Conservation (phyloP, 768 basidiomycete genomes). For the Gyrodon lividus region DNA sequence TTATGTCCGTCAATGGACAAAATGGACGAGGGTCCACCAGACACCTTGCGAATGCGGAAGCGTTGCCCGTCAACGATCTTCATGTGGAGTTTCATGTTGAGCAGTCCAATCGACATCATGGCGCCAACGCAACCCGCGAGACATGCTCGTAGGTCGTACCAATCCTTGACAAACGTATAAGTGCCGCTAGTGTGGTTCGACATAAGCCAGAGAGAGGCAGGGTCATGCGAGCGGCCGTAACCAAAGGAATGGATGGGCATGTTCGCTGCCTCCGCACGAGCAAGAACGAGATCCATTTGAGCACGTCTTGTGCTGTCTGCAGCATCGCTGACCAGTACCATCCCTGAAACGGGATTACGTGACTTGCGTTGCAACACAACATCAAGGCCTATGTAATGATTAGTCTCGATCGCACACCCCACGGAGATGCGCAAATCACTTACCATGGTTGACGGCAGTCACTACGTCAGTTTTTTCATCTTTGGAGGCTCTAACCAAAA, state of each 20-base stretch:
- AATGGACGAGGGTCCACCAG: constrained; percentile 84
- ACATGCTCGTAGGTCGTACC: constrained; percentile 92
- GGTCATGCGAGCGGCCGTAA: constrained; percentile 95
- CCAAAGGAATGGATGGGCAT: constrained; percentile 97
- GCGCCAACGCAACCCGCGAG: constrained; percentile 95
- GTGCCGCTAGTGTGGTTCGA: constrained; percentile 97
- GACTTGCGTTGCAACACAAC: constrained; percentile 92
- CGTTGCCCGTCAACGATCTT: constrained; percentile 86
- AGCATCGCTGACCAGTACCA: constrained; percentile 91
- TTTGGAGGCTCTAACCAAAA: constrained; percentile 68
- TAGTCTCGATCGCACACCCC: neutral
- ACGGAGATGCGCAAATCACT: constrained; percentile 7
- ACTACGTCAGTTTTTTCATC: constrained; percentile 98
- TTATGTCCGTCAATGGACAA: constrained; percentile 90
- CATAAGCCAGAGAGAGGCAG: constrained; percentile 97
- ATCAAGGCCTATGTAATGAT: constrained; percentile 64
- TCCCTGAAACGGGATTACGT: constrained; percentile 86
- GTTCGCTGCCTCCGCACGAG: constrained; percentile 94
- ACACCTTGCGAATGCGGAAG: constrained; percentile 93
- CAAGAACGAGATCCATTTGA: constrained; percentile 98
- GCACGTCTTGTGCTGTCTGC: constrained; percentile 89
- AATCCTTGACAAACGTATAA: constrained; percentile 97
- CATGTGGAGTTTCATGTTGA: constrained; percentile 94
- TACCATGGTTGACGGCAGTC: constrained; percentile 95
- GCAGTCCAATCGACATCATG: constrained; percentile 91